These are phyloP conservation scores for Aspergillus eucalypticola DNA, from an alignment of 2,329 filamentous ascomycete species.

Conservation along the genomic window DNA sequence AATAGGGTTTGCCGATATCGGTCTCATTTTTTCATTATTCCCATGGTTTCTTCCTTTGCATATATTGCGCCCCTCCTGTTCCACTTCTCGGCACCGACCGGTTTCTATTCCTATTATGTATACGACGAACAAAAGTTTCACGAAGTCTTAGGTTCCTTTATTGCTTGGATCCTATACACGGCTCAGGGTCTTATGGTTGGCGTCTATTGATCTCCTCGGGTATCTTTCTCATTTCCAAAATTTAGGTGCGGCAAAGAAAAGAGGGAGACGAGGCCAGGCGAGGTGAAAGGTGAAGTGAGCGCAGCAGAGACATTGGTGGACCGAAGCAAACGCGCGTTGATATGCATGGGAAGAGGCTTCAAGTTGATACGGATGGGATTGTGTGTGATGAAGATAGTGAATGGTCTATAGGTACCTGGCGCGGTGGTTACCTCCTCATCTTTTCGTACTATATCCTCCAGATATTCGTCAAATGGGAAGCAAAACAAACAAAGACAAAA, in stretches of 20 bases:
- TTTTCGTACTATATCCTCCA: constrained; percentile 24
- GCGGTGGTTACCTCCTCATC: constrained; percentile 24
- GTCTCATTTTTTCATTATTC: constrained; percentile 25
- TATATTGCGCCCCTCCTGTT: constrained; percentile 39
- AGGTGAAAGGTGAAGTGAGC: constrained; percentile 34
- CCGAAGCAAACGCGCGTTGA: constrained; percentile 30
- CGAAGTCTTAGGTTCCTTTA: constrained; percentile 38
- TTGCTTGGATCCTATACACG: constrained; percentile 36
- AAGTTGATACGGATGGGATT: constrained; percentile 27
- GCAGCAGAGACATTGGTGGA: constrained; percentile 30
- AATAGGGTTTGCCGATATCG: constrained; percentile 33
- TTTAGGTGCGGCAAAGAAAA: constrained; percentile 36
- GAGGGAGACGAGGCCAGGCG: constrained; percentile 34
- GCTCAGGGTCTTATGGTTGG: constrained; percentile 44
- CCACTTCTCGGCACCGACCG: constrained; percentile 29
- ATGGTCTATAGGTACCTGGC: constrained; percentile 25
- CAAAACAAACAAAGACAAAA: constrained; percentile 18
- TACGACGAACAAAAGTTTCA: constrained; percentile 47
- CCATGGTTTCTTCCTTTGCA: constrained; percentile 38
- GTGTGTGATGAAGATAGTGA: constrained; percentile 27
- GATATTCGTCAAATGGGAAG: constrained; percentile 25
- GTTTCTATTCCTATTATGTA: constrained; percentile 40
- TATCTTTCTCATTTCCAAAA: constrained; percentile 36
- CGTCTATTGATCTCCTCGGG: constrained; percentile 43
- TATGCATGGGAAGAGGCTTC: constrained; percentile 30